A percentile compares a stretch with the other conserved stretches of the same genome.
Evolutionary conservation across 257 asterid genomes (phyloP).

Genomic region (Galeopsis tetrahit): DNA sequence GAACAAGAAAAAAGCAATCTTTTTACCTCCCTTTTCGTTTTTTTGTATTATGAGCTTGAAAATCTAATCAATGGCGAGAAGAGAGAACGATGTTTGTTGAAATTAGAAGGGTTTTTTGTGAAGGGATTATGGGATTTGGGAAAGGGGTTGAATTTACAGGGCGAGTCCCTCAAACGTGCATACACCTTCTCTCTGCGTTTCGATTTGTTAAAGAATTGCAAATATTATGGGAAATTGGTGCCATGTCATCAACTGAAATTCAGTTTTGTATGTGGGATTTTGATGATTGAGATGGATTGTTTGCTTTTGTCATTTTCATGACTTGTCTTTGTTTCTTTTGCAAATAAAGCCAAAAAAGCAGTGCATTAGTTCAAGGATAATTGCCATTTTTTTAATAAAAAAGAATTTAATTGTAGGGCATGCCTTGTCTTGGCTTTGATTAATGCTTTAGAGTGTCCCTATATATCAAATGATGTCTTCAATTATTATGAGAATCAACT

Average conservation of each 20-base stretch:
- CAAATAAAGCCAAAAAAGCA: slow-evolving; percentile 56
- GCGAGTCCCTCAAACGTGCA: slow-evolving; percentile 57
- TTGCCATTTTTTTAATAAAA: slow-evolving; percentile 25
- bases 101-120: slow-evolving; percentile 48
- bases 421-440: slow-evolving; percentile 22
- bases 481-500: not conserved
- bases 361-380: slow-evolving; percentile 24
- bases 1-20: slow-evolving; percentile 19
- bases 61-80: slow-evolving; percentile 34
- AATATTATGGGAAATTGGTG: slow-evolving; percentile 43
- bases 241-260: slow-evolving; percentile 66
- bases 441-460: not conserved
- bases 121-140: slow-evolving; percentile 43
- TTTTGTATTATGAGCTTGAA: slow-evolving; percentile 32
- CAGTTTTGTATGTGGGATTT: slow-evolving; percentile 44
- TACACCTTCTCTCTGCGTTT: slow-evolving; percentile 37
- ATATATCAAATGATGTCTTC: not conserved
- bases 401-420: slow-evolving; percentile 18
- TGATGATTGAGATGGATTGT: slow-evolving; percentile 53
- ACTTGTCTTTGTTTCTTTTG: slow-evolving; percentile 32
- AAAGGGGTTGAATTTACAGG: slow-evolving; percentile 50
- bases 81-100: slow-evolving; percentile 26
- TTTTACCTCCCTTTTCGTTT: not conserved
- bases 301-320: slow-evolving; percentile 50
- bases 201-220: slow-evolving; percentile 40